Conservation (phyloP, 805 yeast genomes). For the Lipomyces anomalus region DNA sequence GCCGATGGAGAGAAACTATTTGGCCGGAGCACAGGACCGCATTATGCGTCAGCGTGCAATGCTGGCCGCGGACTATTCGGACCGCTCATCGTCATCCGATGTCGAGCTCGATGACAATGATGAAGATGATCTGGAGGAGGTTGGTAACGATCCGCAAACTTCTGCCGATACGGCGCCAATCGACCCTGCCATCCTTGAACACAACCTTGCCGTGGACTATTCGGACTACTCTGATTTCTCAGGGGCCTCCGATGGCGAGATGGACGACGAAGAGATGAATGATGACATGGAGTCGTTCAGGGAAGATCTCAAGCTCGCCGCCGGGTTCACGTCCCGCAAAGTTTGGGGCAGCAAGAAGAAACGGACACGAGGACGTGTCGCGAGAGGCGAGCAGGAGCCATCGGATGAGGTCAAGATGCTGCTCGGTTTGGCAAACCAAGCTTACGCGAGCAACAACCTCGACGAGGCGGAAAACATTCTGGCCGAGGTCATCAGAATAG, state of each 20-base stretch:
- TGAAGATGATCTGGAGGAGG: not conserved
- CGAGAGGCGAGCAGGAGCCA: slow-evolving; percentile 38
- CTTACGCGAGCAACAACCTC: slow-evolving; percentile 59
- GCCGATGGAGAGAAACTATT: no score
- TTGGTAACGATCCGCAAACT: not conserved
- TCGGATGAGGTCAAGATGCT: slow-evolving; percentile 52
- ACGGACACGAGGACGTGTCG: slow-evolving; percentile 4
- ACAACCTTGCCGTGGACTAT: slow-evolving; percentile 1
- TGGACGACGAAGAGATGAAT: slow-evolving; percentile 4
- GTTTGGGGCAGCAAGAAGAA: slow-evolving; percentile 2
- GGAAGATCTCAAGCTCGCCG: slow-evolving; percentile 9
- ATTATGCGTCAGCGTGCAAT: not conserved
- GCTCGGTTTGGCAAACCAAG: slow-evolving; percentile 71
- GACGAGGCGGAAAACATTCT: slow-evolving; percentile 34
- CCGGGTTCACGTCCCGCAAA: slow-evolving; percentile 7
- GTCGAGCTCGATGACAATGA: not conserved
- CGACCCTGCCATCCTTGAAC: not conserved
- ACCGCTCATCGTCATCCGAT: not conserved
- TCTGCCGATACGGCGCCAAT: not conserved
- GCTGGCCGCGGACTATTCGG: not conserved
- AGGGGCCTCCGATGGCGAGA: slow-evolving; percentile 1
- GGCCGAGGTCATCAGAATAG: slow-evolving; percentile 61
- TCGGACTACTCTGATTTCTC: slow-evolving; percentile 6
- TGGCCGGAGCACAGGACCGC: no score
- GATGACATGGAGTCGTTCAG: slow-evolving; percentile 2